Base-by-base conservation (phyloP, 2,329 filamentous ascomycete species). In the Talaromyces sp. region DNA sequence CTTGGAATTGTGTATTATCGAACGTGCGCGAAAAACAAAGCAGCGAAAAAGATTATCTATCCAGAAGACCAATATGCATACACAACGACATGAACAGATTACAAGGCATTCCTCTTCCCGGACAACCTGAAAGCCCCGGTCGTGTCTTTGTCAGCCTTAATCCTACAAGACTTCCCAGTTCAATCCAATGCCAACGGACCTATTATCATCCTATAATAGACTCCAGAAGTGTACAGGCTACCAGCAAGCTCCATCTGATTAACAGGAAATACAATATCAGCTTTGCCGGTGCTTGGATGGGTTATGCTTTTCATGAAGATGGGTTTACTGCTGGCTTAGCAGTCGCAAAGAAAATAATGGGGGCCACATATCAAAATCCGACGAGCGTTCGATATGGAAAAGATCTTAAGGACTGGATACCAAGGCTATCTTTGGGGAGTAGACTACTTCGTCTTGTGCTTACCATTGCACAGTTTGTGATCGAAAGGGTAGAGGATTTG, bases 241-340 rank as follows among this genome's bases (percentile, higher is more conserved):
- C 56, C n/a, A 39, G 50, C 8, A 10, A 28, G 3, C 8, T 58
- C 1, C 17, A 53, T n/a, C 15, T 17, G 9, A 28, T 54, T 10
- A 58, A 53, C 10, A 21, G 41, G 13, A 11, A 21, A 4, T 17
- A 50, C n/a, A 22, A 41, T 35, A 35, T 55, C 51, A 41, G 35
- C 40, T 54, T 35, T 40, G 51, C 57, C 8, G 57, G 57, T 21
- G 57, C 57, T 22, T 58, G 57, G 57, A 58, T 59, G 57, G 57
- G 57, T 2, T 59, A 50, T 31, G 51, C 31, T 2, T 53, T 51
- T 19, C 57, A 59, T 5, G 57, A 55, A 22, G 57, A 55, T 9
- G 51, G 56, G 1, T 59, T 59, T 22, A 39, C 25, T 28, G 50
- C 48, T 8, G 56, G 56, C 5, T 36, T 37, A 6, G 53, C 35